Percentiles rank a stretch among this genome's conserved stretches.
Conservation (phyloP, 345 rosid genomes). For the Linum lewisii region DNA sequence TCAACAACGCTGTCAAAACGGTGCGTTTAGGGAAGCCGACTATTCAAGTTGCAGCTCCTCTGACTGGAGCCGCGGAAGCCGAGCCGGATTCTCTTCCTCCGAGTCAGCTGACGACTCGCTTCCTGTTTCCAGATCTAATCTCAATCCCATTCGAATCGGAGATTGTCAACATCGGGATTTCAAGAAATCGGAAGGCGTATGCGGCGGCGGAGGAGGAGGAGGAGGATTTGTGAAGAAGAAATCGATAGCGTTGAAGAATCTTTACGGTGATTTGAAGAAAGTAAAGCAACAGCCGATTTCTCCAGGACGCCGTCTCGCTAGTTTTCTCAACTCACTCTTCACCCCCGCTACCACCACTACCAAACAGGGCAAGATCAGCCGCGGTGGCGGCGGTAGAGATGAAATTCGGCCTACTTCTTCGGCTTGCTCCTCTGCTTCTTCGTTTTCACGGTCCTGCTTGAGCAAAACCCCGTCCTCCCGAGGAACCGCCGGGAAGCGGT, state of each 20-base stretch:
- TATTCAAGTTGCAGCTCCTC: conserved; percentile 40
- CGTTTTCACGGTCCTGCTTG: conserved; percentile 56
- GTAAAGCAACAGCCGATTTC: conserved; percentile 67
- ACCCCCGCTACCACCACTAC: conserved; percentile 22
- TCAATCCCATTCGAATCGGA: conserved; percentile 9
- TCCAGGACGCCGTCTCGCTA: conserved; percentile 61
- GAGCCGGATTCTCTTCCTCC: conserved; percentile 36
- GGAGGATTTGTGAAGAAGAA: conserved; percentile 35
- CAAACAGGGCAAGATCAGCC: conserved; percentile 20
- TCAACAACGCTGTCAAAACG: too few species aligned
- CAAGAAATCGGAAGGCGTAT: conserved; percentile 11
- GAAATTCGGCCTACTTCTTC: conserved; percentile 41
- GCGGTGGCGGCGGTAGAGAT: conserved; percentile 19
- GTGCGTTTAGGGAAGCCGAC: too few species aligned
- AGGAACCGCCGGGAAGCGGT: conserved; percentile 30
- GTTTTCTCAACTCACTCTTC: conserved; percentile 67
- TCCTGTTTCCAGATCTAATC: conserved; percentile 25
- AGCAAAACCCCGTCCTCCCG: conserved; percentile 34
- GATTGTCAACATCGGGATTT: not conserved
- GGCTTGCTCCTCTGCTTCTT: conserved; percentile 35
- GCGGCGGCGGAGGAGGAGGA: conserved; percentile 29
- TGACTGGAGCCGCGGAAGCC: conserved; percentile 43
- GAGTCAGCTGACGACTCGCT: conserved; percentile 53
- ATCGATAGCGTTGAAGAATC: conserved; percentile 35
- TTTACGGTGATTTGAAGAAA: conserved; percentile 49